Base-by-base conservation (phyloP, 2,329 filamentous ascomycete genomes). In the Sporothrix brunneoviolacea region DNA sequence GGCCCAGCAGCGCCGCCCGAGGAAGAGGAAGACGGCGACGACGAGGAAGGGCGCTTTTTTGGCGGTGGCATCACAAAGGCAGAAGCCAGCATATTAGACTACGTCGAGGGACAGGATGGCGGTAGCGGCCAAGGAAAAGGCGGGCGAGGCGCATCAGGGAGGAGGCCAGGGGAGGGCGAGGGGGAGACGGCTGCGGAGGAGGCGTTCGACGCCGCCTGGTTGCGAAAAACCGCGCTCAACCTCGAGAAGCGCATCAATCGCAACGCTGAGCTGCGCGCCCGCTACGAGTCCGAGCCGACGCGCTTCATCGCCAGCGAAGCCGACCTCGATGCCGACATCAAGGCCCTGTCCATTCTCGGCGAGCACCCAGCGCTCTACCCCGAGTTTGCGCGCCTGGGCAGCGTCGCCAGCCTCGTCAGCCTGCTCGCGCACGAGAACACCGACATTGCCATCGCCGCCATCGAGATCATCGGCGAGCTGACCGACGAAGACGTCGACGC, bases 11-110 rank as follows among this genome's bases (percentile, higher is more conserved):
- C 65, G 21, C 71, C 74, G 1, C 77, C 78, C 10, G 39, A 27
- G 15, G 54, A 46, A 13, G 71, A 77, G 3, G 73, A 75, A 10
- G 64, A 64, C 10, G 64, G 61, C 50, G 87, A 91, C 58, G 91
- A 95, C 60, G 89, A 95, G 48, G 93, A 95, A 57, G 93, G 91
- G 1, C 84, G 93, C 10, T 98, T 98, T 72, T 98, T 96, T 60
- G 93, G 91, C 38, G 88, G 90, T 48, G 93, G 93, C 30, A 85
- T 98, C 60, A 88, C 85, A 22, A 77, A 83, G 52, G 78, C 88
- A 58, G 89, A 94, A 57, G 84, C 83, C 3, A 80, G 90, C 59
- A 88, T 93, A 18, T 77, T 98, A 61, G 87, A 97, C 67, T 97
- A 86, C 63, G 81, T 98, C 55, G 89, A 96, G 8, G 52, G 50